A percentile compares a stretch with the other conserved stretches of the same genome.
These are phyloP conservation scores for Komagataella kurtzmanii DNA, from an alignment of 805 yeast genomes.

Conservation along the genomic window DNA sequence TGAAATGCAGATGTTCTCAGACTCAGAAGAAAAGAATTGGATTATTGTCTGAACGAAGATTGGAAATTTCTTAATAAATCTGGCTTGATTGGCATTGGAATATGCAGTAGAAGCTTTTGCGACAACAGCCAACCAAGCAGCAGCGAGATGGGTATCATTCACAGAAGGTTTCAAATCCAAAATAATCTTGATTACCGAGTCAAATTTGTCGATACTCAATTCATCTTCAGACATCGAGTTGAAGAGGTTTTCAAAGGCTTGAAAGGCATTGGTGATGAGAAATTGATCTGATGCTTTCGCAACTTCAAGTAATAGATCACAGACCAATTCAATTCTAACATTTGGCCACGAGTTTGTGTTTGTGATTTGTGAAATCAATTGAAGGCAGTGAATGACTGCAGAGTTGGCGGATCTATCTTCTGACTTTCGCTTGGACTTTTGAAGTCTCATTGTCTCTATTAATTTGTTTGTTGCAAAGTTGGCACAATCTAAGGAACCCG, in stretches of 20 bases:
- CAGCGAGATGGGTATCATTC: conserved; percentile 76
- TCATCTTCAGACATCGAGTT: conserved; percentile 39
- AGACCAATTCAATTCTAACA: conserved; percentile 49
- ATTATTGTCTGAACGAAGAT: conserved; percentile 40
- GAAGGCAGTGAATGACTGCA: conserved; percentile 61
- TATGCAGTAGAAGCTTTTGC: conserved; percentile 64
- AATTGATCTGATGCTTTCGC: conserved; percentile 78
- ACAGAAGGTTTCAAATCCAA: conserved; percentile 70
- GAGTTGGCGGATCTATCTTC: conserved; percentile 37
- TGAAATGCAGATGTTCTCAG: conserved; percentile 48
- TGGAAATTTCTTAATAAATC: conserved; percentile 45
- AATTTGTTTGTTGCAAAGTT: conserved; percentile 51
- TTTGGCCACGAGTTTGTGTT: conserved; percentile 77
- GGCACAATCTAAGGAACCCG: conserved; percentile 59
- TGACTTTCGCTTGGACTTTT: conserved; percentile 16
- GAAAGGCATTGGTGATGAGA: conserved; percentile 69
- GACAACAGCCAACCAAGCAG: conserved; percentile 90
- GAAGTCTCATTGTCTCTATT: conserved; percentile 26
- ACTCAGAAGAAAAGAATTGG: conserved; percentile 56
- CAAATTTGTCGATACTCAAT: conserved; percentile 47
- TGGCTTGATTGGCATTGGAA: conserved; percentile 31
- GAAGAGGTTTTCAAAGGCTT: conserved; percentile 73
- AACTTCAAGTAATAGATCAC: conserved; percentile 63
- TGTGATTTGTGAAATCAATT: conserved; percentile 59
- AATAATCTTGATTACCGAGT: conserved; percentile 53